These are phyloP conservation scores for Globisporangium cederbergense DNA, from an alignment of 352 stramenopile genomes.

Conservation along the genomic window DNA sequence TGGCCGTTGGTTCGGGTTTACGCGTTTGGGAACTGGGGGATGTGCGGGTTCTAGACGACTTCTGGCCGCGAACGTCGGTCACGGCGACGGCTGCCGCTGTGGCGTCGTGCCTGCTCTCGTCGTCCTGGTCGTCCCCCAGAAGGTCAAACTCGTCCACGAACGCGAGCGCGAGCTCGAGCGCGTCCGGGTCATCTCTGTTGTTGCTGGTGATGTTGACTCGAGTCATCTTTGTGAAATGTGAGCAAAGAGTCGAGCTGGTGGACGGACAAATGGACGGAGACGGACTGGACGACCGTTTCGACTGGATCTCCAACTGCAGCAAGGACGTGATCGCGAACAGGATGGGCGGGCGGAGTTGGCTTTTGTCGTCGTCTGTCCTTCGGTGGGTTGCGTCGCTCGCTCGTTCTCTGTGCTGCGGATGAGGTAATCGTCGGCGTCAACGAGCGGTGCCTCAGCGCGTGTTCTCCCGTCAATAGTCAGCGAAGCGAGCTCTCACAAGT, in stretches of 20 bases:
- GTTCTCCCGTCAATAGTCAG: neutral
- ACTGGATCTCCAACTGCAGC: neutral
- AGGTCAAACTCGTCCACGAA: conserved; percentile 12
- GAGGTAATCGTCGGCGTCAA: neutral
- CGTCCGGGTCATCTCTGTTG: conserved; percentile 4
- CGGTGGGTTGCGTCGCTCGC: no score
- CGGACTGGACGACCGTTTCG: neutral
- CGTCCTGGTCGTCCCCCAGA: neutral
- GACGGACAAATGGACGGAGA: neutral
- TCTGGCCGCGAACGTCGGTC: neutral
- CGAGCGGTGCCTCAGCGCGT: neutral
- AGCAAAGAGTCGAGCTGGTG: neutral
- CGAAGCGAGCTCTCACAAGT: no score
- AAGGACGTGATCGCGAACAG: no score
- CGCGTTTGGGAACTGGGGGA: neutral
- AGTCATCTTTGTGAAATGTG: neutral
- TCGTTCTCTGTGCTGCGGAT: no score
- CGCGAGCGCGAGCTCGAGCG: conserved; percentile 11
- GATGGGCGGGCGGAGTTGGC: neutral
- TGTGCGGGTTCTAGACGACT: neutral
- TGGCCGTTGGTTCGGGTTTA: neutral
- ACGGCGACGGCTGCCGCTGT: neutral
- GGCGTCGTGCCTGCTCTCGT: neutral
- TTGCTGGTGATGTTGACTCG: neutral
- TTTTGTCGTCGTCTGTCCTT: neutral